Evolutionary conservation across 2,329 filamentous ascomycete species (phyloP).

Genomic region (Hypoxylon sp.): DNA sequence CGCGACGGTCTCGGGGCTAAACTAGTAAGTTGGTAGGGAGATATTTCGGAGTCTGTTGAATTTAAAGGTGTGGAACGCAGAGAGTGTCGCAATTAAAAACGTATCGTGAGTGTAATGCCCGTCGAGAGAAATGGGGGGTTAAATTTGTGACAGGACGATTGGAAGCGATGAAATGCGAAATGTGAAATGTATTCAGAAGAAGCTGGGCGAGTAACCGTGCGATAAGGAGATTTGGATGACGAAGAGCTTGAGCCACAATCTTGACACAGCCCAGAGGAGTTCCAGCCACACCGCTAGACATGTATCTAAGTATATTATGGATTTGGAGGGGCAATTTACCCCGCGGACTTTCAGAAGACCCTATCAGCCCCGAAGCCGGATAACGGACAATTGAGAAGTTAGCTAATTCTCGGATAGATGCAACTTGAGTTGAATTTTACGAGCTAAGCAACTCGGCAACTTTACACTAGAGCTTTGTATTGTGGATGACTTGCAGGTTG

Average conservation of each 20-base stretch:
- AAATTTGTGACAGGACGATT: neutral
- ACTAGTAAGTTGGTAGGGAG: slow-evolving; percentile 18
- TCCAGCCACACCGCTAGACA: too few relatives aligned
- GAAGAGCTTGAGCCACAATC: slow-evolving; percentile 12
- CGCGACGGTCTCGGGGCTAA: slow-evolving; percentile 26
- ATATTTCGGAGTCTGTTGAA: slow-evolving; percentile 5
- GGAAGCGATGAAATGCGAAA: neutral
- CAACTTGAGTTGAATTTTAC: slow-evolving; percentile 23
- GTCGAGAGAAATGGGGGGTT: neutral
- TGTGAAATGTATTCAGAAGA: neutral
- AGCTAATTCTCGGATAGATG: slow-evolving; percentile 30
- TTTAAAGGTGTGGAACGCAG: neutral
- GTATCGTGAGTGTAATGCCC: neutral
- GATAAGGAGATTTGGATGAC: neutral
- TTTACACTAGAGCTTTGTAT: neutral
- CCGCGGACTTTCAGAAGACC: slow-evolving; percentile 34
- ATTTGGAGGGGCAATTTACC: slow-evolving; percentile 23
- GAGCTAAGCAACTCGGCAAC: slow-evolving; percentile 3
- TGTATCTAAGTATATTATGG: too few relatives aligned
- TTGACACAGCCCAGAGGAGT: neutral
- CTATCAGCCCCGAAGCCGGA: slow-evolving; percentile 40
- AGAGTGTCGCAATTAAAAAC: neutral
- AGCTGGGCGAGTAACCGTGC: neutral
- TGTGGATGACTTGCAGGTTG: neutral
- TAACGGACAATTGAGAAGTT: slow-evolving; percentile 33